Conservation (phyloP, 164 flowering plant genomes). For the Berberis vulgaris region DNA sequence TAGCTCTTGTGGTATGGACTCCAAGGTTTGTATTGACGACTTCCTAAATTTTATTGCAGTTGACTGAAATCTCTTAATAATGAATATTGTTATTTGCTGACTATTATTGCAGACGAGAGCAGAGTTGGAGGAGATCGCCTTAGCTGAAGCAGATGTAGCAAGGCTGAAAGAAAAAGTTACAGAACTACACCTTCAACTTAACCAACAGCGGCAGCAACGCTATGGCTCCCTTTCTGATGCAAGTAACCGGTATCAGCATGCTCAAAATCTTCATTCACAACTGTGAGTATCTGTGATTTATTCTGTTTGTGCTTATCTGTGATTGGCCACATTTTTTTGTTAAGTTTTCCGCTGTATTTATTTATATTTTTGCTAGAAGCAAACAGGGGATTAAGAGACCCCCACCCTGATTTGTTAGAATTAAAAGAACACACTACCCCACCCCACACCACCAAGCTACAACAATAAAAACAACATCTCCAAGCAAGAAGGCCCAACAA, state of each 20-base stretch:
- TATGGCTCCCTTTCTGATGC: slow-evolving; percentile 76
- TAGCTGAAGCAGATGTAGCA: slow-evolving; percentile 97
- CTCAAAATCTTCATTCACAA: slow-evolving; percentile 56
- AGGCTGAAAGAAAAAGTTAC: slow-evolving; percentile 96
- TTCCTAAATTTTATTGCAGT: not conserved
- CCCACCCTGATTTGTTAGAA: no score
- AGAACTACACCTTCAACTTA: slow-evolving; percentile 91
- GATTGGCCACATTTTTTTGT: not conserved
- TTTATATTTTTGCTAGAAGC: no score
- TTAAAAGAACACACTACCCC: no score
- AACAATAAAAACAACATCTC: no score
- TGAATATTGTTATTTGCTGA: slow-evolving; percentile 11
- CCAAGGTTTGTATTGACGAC: slow-evolving; percentile 55
- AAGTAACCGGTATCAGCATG: slow-evolving; percentile 51
- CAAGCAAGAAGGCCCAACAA: no score
- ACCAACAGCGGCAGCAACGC: slow-evolving; percentile 86
- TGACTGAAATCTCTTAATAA: not conserved
- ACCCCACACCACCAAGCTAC: no score
- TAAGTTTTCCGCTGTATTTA: no score
- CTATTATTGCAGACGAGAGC: slow-evolving; percentile 71
- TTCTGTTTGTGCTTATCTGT: not conserved
- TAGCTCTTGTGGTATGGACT: slow-evolving; percentile 81
- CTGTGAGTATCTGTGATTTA: slow-evolving; percentile 21
- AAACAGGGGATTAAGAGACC: no score
- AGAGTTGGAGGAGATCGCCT: slow-evolving; percentile 97